phyloP scores from a whole-genome alignment of 108 stramenopile genomes.

The Skeletonema costatum region DNA sequence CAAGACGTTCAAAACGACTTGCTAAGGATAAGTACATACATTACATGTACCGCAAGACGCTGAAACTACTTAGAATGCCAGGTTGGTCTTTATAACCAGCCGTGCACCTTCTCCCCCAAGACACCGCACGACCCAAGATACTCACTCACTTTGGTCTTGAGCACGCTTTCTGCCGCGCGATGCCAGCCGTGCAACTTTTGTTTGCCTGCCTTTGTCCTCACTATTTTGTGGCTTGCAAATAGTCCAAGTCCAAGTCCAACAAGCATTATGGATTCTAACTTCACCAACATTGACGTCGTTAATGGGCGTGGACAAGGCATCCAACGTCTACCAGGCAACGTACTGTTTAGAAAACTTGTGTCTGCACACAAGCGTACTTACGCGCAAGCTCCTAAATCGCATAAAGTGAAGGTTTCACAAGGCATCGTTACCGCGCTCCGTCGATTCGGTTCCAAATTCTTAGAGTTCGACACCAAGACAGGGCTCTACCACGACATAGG shows the following conservation, averaged over 20 bases:
- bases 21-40: too few relatives aligned
- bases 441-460: slow-evolving; percentile 50
- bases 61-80: too few relatives aligned
- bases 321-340: slow-evolving; percentile 56
- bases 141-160: too few relatives aligned
- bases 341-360: slow-evolving; percentile 52
- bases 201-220: too few relatives aligned
- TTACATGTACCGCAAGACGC: too few relatives aligned
- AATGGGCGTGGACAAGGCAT: slow-evolving; percentile 50
- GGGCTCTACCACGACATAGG: slow-evolving; percentile 74
- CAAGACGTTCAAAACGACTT: too few relatives aligned
- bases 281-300: slow-evolving; percentile 36
- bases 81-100: too few relatives aligned
- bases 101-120: too few relatives aligned
- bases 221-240: too few relatives aligned
- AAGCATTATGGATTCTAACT: background rate
- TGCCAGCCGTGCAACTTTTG: too few relatives aligned
- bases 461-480: slow-evolving; percentile 57
- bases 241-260: background rate
- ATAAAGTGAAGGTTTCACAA: slow-evolving; percentile 80
- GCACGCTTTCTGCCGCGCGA: too few relatives aligned
- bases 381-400: slow-evolving; percentile 68
- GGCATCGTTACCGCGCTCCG: slow-evolving; percentile 79
- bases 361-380: slow-evolving; percentile 61
- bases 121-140: too few relatives aligned